Conservation (phyloP, 352 stramenopile genomes). For the Phytophthora idaei region DNA sequence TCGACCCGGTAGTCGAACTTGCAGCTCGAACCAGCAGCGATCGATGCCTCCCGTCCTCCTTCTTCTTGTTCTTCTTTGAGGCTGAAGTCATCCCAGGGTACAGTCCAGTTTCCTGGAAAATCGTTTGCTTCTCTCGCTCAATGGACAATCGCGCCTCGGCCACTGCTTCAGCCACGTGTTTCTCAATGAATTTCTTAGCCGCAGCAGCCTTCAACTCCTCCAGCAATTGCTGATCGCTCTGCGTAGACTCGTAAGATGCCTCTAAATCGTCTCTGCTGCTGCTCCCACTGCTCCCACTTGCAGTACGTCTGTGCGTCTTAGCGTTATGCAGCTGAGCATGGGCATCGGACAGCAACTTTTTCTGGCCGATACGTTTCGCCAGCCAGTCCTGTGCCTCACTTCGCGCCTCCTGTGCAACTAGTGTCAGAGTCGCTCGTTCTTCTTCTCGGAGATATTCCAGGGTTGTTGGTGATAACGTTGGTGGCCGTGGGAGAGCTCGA, state of each 20-base stretch:
- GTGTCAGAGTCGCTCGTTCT: slow-evolving; percentile 64
- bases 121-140: slow-evolving; percentile 68
- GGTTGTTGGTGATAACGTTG: slow-evolving; percentile 33
- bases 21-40: slow-evolving; percentile 36
- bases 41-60: slow-evolving; percentile 21
- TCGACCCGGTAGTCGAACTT: slow-evolving; percentile 32
- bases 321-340: slow-evolving; percentile 56
- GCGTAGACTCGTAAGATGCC: slow-evolving; percentile 17
- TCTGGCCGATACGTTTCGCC: slow-evolving; percentile 73
- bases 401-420: slow-evolving; percentile 73
- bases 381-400: slow-evolving; percentile 74
- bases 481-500: slow-evolving; percentile 31
- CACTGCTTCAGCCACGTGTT: slow-evolving; percentile 72
- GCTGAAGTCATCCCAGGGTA: slow-evolving; percentile 48
- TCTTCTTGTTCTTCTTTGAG: slow-evolving; percentile 35
- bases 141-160: slow-evolving; percentile 65
- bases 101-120: slow-evolving; percentile 71
- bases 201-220: slow-evolving; percentile 56
- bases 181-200: slow-evolving; percentile 75
- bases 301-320: slow-evolving; percentile 49
- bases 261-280: slow-evolving; percentile 32
- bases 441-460: slow-evolving; percentile 60
- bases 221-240: slow-evolving; percentile 47
- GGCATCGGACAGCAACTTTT: slow-evolving; percentile 76
- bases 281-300: slow-evolving; percentile 47